phyloP scores from a whole-genome alignment of 2,329 filamentous ascomycete genomes.

The Dactylella cylindrospora region DNA sequence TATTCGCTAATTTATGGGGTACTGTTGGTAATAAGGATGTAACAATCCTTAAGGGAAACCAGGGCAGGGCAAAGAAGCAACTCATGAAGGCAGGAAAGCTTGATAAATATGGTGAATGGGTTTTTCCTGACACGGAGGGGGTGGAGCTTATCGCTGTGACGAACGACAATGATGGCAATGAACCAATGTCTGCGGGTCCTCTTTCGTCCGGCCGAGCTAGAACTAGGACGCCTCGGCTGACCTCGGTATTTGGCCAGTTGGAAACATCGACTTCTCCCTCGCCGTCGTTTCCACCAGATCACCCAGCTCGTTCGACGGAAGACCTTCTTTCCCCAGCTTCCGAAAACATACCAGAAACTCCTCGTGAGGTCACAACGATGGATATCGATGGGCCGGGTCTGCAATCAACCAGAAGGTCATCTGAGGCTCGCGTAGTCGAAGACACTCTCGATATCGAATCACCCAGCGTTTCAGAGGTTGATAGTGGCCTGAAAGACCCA shows the following conservation, averaged over 20 bases:
- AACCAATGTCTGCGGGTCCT: no score
- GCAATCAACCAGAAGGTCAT: slow-evolving; percentile 4
- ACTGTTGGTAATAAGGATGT: slow-evolving; percentile 39
- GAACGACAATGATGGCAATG: slow-evolving; percentile 8
- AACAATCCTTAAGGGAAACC: slow-evolving; percentile 25
- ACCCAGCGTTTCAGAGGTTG: slow-evolving; percentile 13
- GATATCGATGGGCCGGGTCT: slow-evolving; percentile 26
- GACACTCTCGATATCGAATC: not conserved
- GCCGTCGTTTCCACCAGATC: slow-evolving; percentile 22
- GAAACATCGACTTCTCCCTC: slow-evolving; percentile 23
- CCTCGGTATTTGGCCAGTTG: slow-evolving; percentile 9
- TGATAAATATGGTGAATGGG: slow-evolving; percentile 22
- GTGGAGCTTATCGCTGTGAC: not conserved
- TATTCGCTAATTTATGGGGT: slow-evolving; percentile 32
- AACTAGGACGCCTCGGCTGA: slow-evolving; percentile 12
- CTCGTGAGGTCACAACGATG: slow-evolving; percentile 13
- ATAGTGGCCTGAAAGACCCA: not conserved
- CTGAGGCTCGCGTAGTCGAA: slow-evolving; percentile 8
- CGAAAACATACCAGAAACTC: slow-evolving; percentile 37
- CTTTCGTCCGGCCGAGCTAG: no score
- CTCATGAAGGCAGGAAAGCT: slow-evolving; percentile 24
- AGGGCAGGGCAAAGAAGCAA: slow-evolving; percentile 30
- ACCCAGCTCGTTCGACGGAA: slow-evolving; percentile 23
- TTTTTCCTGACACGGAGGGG: slow-evolving; percentile 31
- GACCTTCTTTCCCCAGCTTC: slow-evolving; percentile 33